Evolutionary conservation across 2,329 filamentous ascomycete species (phyloP), one percentile per base, ranked within the genome.

Genomic region (Penicillium sp.): DNA sequence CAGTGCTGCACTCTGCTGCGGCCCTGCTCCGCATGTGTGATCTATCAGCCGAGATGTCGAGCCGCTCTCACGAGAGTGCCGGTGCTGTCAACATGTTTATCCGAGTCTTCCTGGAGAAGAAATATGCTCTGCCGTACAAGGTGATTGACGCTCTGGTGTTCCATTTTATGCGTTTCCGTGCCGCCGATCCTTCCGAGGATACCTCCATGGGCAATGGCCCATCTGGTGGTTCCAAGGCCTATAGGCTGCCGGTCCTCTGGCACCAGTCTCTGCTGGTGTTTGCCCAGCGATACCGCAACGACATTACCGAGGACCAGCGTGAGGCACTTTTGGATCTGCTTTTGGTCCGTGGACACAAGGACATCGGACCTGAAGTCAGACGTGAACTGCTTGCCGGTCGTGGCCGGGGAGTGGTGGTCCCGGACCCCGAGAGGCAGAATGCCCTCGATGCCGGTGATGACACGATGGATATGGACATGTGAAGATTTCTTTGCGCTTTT

Each of bases 1-100:
- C 89, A 0, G 90, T 96, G 1, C 78, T 96, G 24, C 92, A 96
- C 72, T 95, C 90, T 3, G 91, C 90, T 1, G 91, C 91, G 2
- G 93, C 92, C 0, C 77, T 98, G 55, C 89, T 96, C 67, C 85
- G 89, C 7, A 80, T 97, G 33, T 97, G 92, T 68, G 93, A 98
- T 63, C 93, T 98, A 65, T 88, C 90, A 5, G 91, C 92, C 1
- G 87, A 95, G 65, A 89, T 96, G 70, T 89, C 90, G 23, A 86
- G 86, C 7, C 64, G 59, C 9, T 83, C 84, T 18, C 83, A 90
- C 12, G 92, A 96, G 70, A 88, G 88, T 40, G 91, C 90, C 15
- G 92, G 92, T 41, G 87, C 91, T 3, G 93, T 91, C 54, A 97
- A 96, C 72, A 87, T 95, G 60, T 95, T 98, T 72, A 95, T 98